These are phyloP conservation scores for Drechslerella stenobrocha DNA, from an alignment of 2,329 filamentous ascomycete genomes.

Conservation along the genomic window DNA sequence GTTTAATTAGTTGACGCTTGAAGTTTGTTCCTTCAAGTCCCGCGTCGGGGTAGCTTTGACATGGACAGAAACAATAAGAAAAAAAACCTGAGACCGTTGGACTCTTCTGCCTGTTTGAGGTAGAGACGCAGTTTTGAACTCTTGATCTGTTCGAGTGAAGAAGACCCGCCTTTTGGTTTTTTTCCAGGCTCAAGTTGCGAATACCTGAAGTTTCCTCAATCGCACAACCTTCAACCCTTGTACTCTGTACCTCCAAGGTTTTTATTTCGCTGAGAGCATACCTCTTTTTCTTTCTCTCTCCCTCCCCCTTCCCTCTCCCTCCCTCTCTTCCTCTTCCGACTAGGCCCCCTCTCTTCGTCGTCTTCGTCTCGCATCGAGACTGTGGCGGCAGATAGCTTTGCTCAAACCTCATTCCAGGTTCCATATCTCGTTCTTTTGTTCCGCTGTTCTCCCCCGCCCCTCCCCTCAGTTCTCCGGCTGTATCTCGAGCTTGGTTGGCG, in stretches of 20 bases:
- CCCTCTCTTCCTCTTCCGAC: slow-evolving; percentile 1
- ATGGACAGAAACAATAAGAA: neutral
- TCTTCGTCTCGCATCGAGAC: slow-evolving; percentile 26
- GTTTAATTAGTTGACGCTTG: slow-evolving; percentile 17
- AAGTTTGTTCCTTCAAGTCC: slow-evolving; percentile 25
- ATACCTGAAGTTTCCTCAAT: slow-evolving; percentile 44
- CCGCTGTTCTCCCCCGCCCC: slow-evolving; percentile 21
- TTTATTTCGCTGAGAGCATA: slow-evolving; percentile 12
- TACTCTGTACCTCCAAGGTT: slow-evolving; percentile 42
- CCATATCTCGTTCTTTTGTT: slow-evolving; percentile 26
- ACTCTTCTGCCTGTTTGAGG: slow-evolving; percentile 48
- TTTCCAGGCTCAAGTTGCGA: slow-evolving; percentile 34
- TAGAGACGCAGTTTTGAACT: slow-evolving; percentile 24
- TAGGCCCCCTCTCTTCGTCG: slow-evolving; percentile 18
- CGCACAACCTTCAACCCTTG: slow-evolving; percentile 36
- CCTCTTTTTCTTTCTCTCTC: slow-evolving; percentile 12
- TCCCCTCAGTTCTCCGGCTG: slow-evolving; percentile 15
- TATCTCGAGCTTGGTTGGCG: slow-evolving; percentile 9
- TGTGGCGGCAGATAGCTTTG: slow-evolving; percentile 27
- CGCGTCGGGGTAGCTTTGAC: slow-evolving; percentile 40
- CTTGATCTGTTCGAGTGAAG: slow-evolving; percentile 21
- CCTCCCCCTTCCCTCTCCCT: too few relatives aligned
- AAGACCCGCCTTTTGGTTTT: slow-evolving; percentile 28
- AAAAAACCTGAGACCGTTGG: slow-evolving; percentile 44
- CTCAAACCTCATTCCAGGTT: slow-evolving; percentile 44